These are phyloP conservation scores for Plasmodium adleri DNA, from an alignment of 169 alveolate species.

Conservation along the genomic window DNA sequence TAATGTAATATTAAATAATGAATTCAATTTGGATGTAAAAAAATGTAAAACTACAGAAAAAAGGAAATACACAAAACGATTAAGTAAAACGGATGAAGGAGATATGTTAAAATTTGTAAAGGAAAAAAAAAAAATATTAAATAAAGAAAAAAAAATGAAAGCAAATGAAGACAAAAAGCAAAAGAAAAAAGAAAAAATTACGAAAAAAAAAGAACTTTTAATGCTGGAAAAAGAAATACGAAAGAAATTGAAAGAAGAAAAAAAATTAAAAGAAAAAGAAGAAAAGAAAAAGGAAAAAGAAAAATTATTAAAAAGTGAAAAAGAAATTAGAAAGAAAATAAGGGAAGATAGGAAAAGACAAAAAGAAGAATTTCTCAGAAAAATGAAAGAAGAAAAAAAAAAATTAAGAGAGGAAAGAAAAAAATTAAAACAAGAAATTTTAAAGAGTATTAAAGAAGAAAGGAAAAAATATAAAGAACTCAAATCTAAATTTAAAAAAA, in stretches of 20 bases:
- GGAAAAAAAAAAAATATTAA: background rate
- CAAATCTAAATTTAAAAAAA: slow-evolving; percentile 10
- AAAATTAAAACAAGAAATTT: slow-evolving; percentile 8
- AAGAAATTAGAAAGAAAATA: slow-evolving; percentile 6
- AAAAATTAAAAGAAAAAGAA: slow-evolving; percentile 3
- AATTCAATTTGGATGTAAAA: background rate
- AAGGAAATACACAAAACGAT: background rate
- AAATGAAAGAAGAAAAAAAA: slow-evolving; percentile 7
- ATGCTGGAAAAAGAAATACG: background rate
- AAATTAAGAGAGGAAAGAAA: slow-evolving; percentile 12
- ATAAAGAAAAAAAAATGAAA: background rate
- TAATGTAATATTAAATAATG: no score
- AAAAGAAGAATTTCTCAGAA: slow-evolving; percentile 9
- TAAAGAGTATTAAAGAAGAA: background rate
- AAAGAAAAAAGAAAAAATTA: background rate
- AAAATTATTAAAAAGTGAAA: background rate
- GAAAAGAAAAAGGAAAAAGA: slow-evolving; percentile 1
- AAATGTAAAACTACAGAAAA: background rate
- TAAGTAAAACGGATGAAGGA: background rate
- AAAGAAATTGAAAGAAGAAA: slow-evolving; percentile 3
- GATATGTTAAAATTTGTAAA: background rate
- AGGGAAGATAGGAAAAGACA: slow-evolving; percentile 2
- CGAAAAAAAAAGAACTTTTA: slow-evolving; percentile 7
- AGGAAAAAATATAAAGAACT: background rate
- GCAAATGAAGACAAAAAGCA: slow-evolving; percentile 2